Evolutionary conservation across 352 stramenopile species (phyloP).

Genomic region (Globisporangium perplexum): DNA sequence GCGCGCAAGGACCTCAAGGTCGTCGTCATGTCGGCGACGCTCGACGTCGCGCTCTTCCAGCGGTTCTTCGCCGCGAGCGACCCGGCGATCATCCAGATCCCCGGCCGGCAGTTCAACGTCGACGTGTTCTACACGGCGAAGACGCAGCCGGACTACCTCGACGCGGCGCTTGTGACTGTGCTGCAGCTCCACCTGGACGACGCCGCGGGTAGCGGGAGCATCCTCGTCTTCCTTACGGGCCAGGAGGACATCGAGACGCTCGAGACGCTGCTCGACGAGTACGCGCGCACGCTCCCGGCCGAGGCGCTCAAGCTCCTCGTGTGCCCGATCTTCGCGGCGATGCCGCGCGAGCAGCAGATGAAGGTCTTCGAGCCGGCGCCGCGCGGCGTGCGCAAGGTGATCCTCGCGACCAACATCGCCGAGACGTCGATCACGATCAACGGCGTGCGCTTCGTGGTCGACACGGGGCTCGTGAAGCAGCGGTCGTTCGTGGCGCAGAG

Average conservation of each 20-base stretch:
- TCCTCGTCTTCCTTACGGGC: conserved; percentile 94
- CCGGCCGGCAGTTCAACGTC: conserved; percentile 85
- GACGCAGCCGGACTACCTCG: conserved; percentile 86
- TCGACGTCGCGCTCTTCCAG: conserved; percentile 93
- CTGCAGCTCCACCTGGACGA: conserved; percentile 90
- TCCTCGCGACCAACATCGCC: conserved; percentile 95
- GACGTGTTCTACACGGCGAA: conserved; percentile 89
- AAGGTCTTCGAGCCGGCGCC: conserved; percentile 89
- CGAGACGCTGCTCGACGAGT: conserved; percentile 81
- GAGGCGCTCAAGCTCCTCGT: conserved; percentile 79
- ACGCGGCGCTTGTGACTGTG: conserved; percentile 82
- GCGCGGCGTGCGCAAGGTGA: conserved; percentile 87
- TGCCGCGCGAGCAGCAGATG: conserved; percentile 94
- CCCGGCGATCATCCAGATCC: conserved; percentile 81
- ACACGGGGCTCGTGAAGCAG: conserved; percentile 87
- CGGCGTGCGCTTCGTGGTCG: conserved; percentile 88
- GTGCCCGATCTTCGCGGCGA: conserved; percentile 94
- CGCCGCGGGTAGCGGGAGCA: conserved; percentile 72
- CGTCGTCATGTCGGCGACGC: conserved; percentile 98
- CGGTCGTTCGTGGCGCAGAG: conserved; percentile 83
- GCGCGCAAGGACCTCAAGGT: conserved; percentile 89
- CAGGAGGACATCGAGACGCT: conserved; percentile 96
- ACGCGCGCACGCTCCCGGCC: conserved; percentile 59
- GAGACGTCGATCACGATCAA: conserved; percentile 99
- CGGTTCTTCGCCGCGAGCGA: conserved; percentile 91